phyloP scores from a whole-genome alignment of 1,139 yeast species.

The Candida tunisiensis region DNA sequence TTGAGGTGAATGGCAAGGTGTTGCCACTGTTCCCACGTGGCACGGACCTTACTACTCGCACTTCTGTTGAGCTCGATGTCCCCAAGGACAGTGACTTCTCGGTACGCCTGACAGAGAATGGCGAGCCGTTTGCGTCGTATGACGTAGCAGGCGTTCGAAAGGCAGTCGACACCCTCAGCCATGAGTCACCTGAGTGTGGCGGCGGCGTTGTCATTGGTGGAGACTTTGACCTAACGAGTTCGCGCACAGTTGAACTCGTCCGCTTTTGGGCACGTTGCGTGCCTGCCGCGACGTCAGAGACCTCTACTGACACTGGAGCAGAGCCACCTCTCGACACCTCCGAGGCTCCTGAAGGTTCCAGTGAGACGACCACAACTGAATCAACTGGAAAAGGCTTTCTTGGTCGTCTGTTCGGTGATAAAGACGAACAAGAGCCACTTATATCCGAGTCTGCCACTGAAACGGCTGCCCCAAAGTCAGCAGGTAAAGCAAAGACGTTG shows the following conservation, averaged over 20 bases:
- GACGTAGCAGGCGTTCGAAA: slow-evolving; percentile 12
- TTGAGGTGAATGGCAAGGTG: slow-evolving; percentile 9
- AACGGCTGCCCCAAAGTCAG: slow-evolving; percentile 4
- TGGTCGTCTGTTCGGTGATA: no score
- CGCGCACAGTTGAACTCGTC: slow-evolving; percentile 14
- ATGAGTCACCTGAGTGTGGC: slow-evolving; percentile 8
- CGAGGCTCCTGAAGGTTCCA: no score
- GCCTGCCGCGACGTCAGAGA: slow-evolving; percentile 3
- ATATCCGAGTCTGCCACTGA: no score
- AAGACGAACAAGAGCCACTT: no score
- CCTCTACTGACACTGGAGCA: slow-evolving; percentile 3
- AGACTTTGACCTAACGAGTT: slow-evolving; percentile 10
- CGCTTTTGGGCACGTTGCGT: slow-evolving; percentile 6
- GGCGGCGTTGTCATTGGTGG: slow-evolving; percentile 9
- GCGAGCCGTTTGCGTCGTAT: slow-evolving; percentile 25
- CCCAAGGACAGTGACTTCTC: slow-evolving; percentile 15
- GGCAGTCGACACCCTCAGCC: slow-evolving; percentile 8
- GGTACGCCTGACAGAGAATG: slow-evolving; percentile 40
- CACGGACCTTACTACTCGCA: slow-evolving; percentile 10
- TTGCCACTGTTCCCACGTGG: slow-evolving; percentile 15
- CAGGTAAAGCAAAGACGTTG: slow-evolving; percentile 6
- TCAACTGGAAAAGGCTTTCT: no score
- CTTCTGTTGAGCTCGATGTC: slow-evolving; percentile 3
- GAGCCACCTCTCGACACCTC: no score
- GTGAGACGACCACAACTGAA: no score